phyloP scores from a whole-genome alignment of 805 yeast genomes.

The Maudiozyma saulgeensis region DNA sequence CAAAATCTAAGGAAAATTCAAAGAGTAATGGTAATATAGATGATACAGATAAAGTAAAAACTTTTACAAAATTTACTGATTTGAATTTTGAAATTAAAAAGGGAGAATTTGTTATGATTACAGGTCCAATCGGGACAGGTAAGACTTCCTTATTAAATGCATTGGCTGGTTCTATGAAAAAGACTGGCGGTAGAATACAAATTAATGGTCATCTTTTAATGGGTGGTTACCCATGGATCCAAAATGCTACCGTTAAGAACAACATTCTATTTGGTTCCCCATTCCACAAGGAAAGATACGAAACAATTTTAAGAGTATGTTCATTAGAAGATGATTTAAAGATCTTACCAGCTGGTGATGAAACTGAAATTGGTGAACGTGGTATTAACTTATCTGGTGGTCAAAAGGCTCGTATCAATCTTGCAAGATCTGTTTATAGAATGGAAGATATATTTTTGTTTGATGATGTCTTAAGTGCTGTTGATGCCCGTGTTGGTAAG shows the following conservation, averaged over 20 bases:
- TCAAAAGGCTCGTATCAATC: conserved; percentile 71
- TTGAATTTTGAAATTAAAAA: conserved; percentile 44
- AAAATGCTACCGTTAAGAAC: conserved; percentile 67
- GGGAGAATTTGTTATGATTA: conserved; percentile 54
- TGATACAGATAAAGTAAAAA: conserved; percentile 6
- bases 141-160: conserved; percentile 67
- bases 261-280: conserved; percentile 62
- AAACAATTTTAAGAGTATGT: conserved; percentile 51
- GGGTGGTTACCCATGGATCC: conserved; percentile 76
- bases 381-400: conserved; percentile 84
- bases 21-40: conserved; percentile 1
- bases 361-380: conserved; percentile 75
- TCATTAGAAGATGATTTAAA: conserved; percentile 57
- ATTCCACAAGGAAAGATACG: conserved; percentile 42
- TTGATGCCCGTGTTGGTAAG: conserved; percentile 79
- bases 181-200: conserved; percentile 40
- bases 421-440: conserved; percentile 74
- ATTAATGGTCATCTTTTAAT: conserved; percentile 44
- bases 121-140: conserved; percentile 75
- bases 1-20: background rate
- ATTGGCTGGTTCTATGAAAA: conserved; percentile 61
- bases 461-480: conserved; percentile 79
- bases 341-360: conserved; percentile 63
- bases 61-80: conserved; percentile 34
- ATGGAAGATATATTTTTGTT: conserved; percentile 55